A percentile compares a stretch with the other conserved stretches of the same genome.
Evolutionary conservation across 1,284 basidiomycete species (phyloP).

Genomic region (Prillingera fragicola): DNA sequence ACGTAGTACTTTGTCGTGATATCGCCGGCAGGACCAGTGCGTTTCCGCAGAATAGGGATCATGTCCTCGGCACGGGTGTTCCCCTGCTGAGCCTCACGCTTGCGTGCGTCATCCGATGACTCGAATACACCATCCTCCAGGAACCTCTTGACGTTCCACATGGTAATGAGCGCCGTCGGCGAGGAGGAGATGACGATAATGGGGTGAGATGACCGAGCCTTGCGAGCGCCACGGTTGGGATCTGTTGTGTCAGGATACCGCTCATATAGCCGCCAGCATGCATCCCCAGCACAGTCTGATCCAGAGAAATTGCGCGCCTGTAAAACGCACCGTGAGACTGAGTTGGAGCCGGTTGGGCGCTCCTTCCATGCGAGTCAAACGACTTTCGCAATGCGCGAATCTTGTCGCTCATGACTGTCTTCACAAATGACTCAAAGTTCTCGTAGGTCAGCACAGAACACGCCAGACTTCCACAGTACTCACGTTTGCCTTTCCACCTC

Average conservation of each 20-base stretch:
- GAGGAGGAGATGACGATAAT: conserved; percentile 97
- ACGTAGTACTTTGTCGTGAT: conserved; percentile 61
- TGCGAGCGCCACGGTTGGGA: conserved; percentile 48
- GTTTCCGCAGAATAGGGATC: conserved; percentile 71
- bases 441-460: conserved; percentile 9
- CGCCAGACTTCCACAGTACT: conserved; percentile 3
- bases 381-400: conserved; percentile 35
- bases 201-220: conserved; percentile 55
- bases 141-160: conserved; percentile 95
- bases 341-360: conserved; percentile 9
- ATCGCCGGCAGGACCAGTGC: conserved; percentile 53
- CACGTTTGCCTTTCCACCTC: conserved; percentile 40
- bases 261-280: no score
- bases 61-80: conserved; percentile 75
- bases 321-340: background rate
- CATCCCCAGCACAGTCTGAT: no score
- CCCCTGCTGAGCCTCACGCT: conserved; percentile 53
- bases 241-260: background rate
- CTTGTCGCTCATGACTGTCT: conserved; percentile 40
- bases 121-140: conserved; percentile 86
- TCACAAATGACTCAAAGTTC: conserved; percentile 40
- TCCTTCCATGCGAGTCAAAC: conserved; percentile 23
- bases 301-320: background rate
- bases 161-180: conserved; percentile 88
- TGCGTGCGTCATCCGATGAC: conserved; percentile 65